Conservation (phyloP, 2,329 filamentous ascomycete species). For the Lachnellula suecica region DNA sequence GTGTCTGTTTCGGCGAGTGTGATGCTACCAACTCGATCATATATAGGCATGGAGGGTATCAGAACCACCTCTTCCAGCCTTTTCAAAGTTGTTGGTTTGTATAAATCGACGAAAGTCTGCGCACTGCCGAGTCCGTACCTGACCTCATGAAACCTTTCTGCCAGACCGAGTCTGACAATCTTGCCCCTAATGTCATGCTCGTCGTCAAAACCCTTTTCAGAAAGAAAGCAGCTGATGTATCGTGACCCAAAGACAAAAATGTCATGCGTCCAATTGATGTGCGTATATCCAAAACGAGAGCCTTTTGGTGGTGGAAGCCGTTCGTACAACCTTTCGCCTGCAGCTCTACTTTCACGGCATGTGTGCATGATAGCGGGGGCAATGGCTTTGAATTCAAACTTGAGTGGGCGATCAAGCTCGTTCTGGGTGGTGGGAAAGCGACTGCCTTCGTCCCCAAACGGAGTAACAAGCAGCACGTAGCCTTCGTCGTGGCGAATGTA, state of each 20-base stretch:
- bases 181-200: background rate
- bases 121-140: too few species aligned
- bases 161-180: background rate
- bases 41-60: background rate
- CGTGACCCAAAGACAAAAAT: background rate
- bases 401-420: too few species aligned
- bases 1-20: background rate
- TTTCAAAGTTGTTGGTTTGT: background rate
- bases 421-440: too few species aligned
- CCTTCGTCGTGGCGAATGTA: too few species aligned
- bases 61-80: background rate
- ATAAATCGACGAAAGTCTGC: background rate
- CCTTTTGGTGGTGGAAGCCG: background rate
- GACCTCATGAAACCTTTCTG: background rate
- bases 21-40: background rate
- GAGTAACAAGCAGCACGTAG: too few species aligned
- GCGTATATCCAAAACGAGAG: background rate
- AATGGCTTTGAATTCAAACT: background rate
- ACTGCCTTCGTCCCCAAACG: too few species aligned
- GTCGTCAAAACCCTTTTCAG: background rate
- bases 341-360: slow-evolving; percentile 1
- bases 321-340: background rate
- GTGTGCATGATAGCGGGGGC: slow-evolving; percentile 2
- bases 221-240: background rate
- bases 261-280: background rate